These are phyloP conservation scores for Trichoderma parareesei DNA, from an alignment of 495 filamentous ascomycete species.

Conservation along the genomic window DNA sequence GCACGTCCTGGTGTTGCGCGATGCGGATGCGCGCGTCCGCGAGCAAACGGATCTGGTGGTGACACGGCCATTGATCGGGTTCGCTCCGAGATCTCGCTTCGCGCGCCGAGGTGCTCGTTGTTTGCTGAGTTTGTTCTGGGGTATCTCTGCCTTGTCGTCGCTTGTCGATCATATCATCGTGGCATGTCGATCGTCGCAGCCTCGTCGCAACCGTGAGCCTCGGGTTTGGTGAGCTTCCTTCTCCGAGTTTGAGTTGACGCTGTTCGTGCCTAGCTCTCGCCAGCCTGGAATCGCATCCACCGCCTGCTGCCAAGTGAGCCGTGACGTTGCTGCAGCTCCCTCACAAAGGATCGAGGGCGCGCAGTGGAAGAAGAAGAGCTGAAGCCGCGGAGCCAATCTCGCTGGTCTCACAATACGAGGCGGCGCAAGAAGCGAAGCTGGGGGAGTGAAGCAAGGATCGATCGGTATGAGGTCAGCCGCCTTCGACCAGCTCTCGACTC, in stretches of 20 bases:
- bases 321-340: background rate
- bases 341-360: background rate
- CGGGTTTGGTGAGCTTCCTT: background rate
- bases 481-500: no score
- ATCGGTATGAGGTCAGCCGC: no score
- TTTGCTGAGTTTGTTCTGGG: background rate
- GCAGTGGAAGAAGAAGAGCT: background rate
- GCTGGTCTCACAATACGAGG: no score
- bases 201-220: background rate
- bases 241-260: background rate
- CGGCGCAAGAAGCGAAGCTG: no score
- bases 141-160: background rate
- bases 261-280: background rate
- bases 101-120: background rate
- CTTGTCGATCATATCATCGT: conserved; percentile 9
- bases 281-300: background rate
- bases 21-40: conserved; percentile 8
- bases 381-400: no score
- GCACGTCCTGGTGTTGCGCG: background rate
- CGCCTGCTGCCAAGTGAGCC: background rate
- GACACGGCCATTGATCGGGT: conserved; percentile 1
- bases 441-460: background rate
- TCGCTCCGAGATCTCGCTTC: background rate
- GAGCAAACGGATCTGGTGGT: background rate
- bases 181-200: conserved; percentile 1